phyloP scores from a whole-genome alignment of 1,284 basidiomycete genomes.

The Erythrobasidium hasegawianum region DNA sequence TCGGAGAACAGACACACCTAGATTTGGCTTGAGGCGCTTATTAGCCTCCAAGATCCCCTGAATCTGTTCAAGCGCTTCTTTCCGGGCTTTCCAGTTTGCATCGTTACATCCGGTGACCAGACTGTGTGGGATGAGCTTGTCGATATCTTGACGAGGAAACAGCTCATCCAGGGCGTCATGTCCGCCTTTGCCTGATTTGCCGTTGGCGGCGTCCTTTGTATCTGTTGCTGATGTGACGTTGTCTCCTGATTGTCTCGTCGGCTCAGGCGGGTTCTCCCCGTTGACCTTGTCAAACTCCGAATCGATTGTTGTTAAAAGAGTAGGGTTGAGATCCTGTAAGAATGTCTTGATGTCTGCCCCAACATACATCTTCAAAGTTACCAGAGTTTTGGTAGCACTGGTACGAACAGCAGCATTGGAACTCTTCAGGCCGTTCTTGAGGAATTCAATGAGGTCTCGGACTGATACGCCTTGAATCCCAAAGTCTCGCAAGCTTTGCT shows the following conservation, averaged over 20 bases:
- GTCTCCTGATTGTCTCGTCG: conserved; percentile 71
- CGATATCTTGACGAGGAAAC: conserved; percentile 91
- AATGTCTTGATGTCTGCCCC: conserved; percentile 91
- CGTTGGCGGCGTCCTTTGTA: conserved; percentile 53
- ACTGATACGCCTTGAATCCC: conserved; percentile 83
- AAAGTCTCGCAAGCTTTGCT: conserved; percentile 83
- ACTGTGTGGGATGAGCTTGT: conserved; percentile 78
- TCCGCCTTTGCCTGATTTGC: conserved; percentile 48
- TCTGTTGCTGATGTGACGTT: conserved; percentile 50
- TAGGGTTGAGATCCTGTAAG: conserved; percentile 89
- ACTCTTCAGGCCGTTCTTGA: conserved; percentile 82
- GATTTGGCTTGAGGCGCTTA: conserved; percentile 81
- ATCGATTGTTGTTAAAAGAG: conserved; percentile 84
- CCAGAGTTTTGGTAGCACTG: conserved; percentile 89
- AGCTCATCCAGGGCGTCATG: conserved; percentile 82
- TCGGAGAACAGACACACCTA: conserved; percentile 60
- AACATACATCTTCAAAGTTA: conserved; percentile 86
- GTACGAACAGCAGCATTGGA: conserved; percentile 92
- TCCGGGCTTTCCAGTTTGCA: conserved; percentile 88
- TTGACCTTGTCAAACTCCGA: conserved; percentile 93
- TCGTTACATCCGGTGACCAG: conserved; percentile 80
- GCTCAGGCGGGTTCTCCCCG: conserved; percentile 71
- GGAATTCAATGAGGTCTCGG: conserved; percentile 79
- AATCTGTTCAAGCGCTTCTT: conserved; percentile 85
- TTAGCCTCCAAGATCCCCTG: conserved; percentile 82